Evolutionary conservation across 2,329 filamentous ascomycete genomes (phyloP).

Genomic region (Eutypella sp.): DNA sequence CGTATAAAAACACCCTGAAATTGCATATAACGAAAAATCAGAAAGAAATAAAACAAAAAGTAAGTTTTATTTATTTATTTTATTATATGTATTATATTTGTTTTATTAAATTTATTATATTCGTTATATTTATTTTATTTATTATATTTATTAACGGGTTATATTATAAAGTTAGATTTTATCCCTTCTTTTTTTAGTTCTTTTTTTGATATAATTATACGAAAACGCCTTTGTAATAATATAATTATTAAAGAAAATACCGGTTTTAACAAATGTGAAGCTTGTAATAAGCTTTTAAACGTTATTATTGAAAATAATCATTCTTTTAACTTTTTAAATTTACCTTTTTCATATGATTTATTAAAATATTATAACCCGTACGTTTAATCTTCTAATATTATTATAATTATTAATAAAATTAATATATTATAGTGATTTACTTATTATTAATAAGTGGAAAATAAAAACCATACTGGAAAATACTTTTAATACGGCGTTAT

Average conservation of each 20-base stretch:
- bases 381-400: neutral
- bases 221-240: neutral
- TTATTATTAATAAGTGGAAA: neutral
- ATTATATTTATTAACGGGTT: neutral
- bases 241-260: too few relatives aligned
- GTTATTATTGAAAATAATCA: too few relatives aligned
- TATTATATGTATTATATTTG: too few relatives aligned
- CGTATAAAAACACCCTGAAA: neutral
- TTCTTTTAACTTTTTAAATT: too few relatives aligned
- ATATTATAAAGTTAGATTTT: neutral
- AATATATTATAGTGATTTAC: neutral
- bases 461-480: neutral
- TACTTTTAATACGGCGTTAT: neutral
- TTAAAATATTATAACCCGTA: too few relatives aligned
- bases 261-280: too few relatives aligned
- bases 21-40: neutral
- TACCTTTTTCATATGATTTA: too few relatives aligned
- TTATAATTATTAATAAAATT: neutral
- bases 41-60: neutral
- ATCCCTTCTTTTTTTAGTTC: neutral
- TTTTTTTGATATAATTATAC: neutral
- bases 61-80: neutral
- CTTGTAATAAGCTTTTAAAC: too few relatives aligned
- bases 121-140: slow-evolving; percentile 1
- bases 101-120: too few relatives aligned